A percentile compares a stretch with the other conserved stretches of the same genome.
Evolutionary conservation across 495 filamentous ascomycete species (phyloP).

Genomic region (Sabuloglossum arenarium): DNA sequence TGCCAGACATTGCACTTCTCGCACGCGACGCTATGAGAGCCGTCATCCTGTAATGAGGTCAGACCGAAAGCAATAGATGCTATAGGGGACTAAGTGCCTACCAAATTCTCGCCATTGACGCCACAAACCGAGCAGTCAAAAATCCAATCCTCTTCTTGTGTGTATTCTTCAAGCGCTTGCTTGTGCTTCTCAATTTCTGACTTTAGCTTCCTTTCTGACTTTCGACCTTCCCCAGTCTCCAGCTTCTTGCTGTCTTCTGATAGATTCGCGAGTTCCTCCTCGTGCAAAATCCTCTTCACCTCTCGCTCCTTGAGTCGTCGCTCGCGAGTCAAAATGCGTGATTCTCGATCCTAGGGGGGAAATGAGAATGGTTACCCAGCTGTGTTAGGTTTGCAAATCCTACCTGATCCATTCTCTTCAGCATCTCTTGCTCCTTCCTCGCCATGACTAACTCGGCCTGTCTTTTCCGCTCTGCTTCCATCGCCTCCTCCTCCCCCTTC

Average conservation of each 20-base stretch:
- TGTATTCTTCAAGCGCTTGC: constrained; percentile 49
- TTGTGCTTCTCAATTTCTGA: constrained; percentile 57
- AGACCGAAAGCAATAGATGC: neutral
- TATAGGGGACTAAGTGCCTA: constrained; percentile 15
- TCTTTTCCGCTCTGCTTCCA: constrained; percentile 50
- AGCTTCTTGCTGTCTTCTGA: constrained; percentile 55
- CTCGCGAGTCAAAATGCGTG: constrained; percentile 67
- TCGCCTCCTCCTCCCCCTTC: constrained; percentile 45
- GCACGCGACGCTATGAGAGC: constrained; percentile 83
- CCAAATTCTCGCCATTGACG: constrained; percentile 60
- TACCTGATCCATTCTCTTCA: constrained; percentile 38
- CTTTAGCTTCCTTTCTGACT: constrained; percentile 60
- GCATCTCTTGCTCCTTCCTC: constrained; percentile 44
- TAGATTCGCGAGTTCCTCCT: constrained; percentile 60
- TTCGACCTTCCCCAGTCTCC: constrained; percentile 36
- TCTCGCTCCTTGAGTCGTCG: constrained; percentile 69
- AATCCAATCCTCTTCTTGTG: constrained; percentile 70
- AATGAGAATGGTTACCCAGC: neutral
- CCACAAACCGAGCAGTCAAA: constrained; percentile 87
- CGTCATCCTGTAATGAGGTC: constrained; percentile 44
- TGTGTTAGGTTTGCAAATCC: constrained; percentile 1
- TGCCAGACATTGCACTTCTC: constrained; percentile 94
- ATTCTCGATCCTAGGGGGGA: constrained; percentile 39
- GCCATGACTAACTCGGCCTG: constrained; percentile 42
- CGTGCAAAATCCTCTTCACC: constrained; percentile 53